These are phyloP conservation scores for Viola odorata DNA, from an alignment of 345 rosid species.

Conservation along the genomic window DNA sequence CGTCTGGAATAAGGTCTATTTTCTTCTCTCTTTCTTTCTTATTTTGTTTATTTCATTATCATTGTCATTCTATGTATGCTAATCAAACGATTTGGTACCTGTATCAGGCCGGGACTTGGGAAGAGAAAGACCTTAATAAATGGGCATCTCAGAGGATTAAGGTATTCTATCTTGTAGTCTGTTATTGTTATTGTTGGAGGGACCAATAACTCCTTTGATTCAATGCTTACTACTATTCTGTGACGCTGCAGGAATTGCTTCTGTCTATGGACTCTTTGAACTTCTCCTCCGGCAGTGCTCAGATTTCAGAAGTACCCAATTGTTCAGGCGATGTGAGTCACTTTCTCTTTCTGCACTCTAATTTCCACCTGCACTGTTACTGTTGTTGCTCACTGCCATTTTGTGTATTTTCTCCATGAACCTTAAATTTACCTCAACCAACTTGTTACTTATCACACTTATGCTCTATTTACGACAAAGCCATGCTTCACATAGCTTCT, in stretches of 20 bases:
- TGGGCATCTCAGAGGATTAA: conserved; percentile 80
- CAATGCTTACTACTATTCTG: background rate
- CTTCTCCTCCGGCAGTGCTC: conserved; percentile 65
- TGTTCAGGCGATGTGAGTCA: conserved; percentile 81
- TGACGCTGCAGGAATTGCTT: conserved; percentile 56
- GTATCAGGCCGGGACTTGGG: conserved; percentile 93
- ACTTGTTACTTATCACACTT: no score
- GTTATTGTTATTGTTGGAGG: background rate
- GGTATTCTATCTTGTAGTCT: conserved; percentile 30
- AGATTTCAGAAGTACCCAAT: conserved; percentile 59
- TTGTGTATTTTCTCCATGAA: background rate
- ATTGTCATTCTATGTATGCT: background rate
- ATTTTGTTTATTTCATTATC: background rate
- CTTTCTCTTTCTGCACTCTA: background rate
- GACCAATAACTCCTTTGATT: background rate
- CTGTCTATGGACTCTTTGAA: conserved; percentile 54
- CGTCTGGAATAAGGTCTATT: conserved; percentile 65
- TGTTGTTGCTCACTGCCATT: background rate
- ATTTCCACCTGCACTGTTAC: background rate
- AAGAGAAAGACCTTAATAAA: conserved; percentile 77
- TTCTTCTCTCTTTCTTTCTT: background rate
- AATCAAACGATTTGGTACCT: background rate
- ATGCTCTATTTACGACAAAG: no score
- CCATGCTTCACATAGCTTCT: no score
- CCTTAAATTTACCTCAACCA: background rate